Conservation (phyloP, 1,139 yeast species). For the Saccharomyces hybrid region DNA sequence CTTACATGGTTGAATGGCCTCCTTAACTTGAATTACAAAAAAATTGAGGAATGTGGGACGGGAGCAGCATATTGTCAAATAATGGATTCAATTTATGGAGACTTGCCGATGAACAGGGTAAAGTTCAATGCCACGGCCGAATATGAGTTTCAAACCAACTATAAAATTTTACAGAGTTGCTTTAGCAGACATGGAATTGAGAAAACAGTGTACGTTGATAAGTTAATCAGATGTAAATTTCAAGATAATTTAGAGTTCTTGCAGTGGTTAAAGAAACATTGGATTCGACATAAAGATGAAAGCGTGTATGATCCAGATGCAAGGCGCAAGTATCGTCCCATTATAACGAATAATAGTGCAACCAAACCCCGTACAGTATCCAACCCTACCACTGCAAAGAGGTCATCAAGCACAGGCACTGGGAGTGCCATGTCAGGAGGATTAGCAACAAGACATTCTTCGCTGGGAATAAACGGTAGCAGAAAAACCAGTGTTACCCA, state of each 20-base stretch:
- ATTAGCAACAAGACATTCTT: background rate
- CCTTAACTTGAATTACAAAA: conserved; percentile 55
- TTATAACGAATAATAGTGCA: conserved; percentile 16
- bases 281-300: conserved; percentile 72
- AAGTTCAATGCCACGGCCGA: conserved; percentile 63
- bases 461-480: conserved; percentile 7
- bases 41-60: conserved; percentile 89
- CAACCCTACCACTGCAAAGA: conserved; percentile 4
- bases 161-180: conserved; percentile 74
- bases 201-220: conserved; percentile 73
- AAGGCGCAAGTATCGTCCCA: conserved; percentile 40
- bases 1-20: conserved; percentile 78
- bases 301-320: conserved; percentile 59
- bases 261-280: conserved; percentile 82
- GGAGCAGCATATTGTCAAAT: conserved; percentile 95
- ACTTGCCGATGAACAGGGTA: conserved; percentile 71
- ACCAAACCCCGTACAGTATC: conserved; percentile 6
- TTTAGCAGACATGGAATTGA: conserved; percentile 66
- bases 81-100: conserved; percentile 76
- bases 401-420: background rate
- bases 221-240: conserved; percentile 74
- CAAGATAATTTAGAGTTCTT: conserved; percentile 91
- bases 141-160: conserved; percentile 72
- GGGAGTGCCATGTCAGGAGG: background rate
- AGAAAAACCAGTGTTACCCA: conserved; percentile 20